Evolutionary conservation across 768 basidiomycete species (phyloP).

Genomic region (Mycena vitilis): DNA sequence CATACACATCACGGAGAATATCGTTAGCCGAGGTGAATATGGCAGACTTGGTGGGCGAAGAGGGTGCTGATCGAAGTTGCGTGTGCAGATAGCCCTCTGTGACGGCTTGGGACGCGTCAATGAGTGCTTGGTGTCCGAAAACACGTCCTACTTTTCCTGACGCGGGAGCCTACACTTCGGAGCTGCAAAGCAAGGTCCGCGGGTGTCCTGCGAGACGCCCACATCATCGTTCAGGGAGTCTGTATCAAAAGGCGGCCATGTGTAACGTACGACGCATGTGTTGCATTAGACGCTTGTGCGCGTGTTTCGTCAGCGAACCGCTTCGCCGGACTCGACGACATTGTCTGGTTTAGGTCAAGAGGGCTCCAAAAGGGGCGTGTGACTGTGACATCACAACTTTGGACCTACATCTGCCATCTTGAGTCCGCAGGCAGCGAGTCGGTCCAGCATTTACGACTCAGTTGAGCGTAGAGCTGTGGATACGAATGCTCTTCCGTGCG

Average conservation of each 20-base stretch:
- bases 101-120: conserved; percentile 60
- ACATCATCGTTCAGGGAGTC: conserved; percentile 22
- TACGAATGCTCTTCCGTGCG: too few relatives aligned
- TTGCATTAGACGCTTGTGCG: conserved; percentile 34
- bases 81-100: conserved; percentile 65
- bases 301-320: conserved; percentile 45
- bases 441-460: too few relatives aligned
- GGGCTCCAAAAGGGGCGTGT: background rate
- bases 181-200: conserved; percentile 66
- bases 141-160: conserved; percentile 65
- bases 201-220: conserved; percentile 47
- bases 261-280: conserved; percentile 29
- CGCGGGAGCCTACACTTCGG: conserved; percentile 67
- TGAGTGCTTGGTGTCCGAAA: conserved; percentile 7
- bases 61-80: conserved; percentile 36
- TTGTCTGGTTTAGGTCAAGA: conserved; percentile 1
- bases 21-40: conserved; percentile 71
- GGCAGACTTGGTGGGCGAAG: conserved; percentile 54
- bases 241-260: conserved; percentile 3
- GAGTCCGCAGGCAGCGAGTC: too few relatives aligned
- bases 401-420: too few relatives aligned
- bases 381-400: too few relatives aligned
- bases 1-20: conserved; percentile 60
- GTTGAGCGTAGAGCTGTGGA: too few relatives aligned
- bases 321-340: conserved; percentile 39